A percentile compares a stretch with the other conserved stretches of the same genome.
Conservation (phyloP, 441 rosid species). For the Pelargonium australe region DNA sequence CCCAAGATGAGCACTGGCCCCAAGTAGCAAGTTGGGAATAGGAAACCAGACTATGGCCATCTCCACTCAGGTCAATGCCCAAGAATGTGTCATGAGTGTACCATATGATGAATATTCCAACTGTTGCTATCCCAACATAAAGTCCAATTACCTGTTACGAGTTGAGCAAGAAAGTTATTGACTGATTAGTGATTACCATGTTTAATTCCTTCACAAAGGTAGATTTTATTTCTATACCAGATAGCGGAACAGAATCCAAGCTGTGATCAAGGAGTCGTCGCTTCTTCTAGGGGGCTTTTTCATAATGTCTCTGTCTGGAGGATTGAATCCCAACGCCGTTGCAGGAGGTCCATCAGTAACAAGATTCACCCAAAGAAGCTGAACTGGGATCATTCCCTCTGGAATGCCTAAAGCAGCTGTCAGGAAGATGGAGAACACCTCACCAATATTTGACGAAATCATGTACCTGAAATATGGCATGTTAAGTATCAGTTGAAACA, state of each 20-base stretch:
- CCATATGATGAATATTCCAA: conserved; percentile 42
- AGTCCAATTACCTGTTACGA: conserved; percentile 36
- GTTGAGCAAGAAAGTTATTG: neutral
- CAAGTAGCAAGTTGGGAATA: conserved; percentile 40
- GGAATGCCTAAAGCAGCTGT: conserved; percentile 50
- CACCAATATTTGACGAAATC: conserved; percentile 52
- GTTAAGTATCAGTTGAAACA: no score
- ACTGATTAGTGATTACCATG: neutral
- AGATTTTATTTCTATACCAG: conserved; percentile 21
- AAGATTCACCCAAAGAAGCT: conserved; percentile 51
- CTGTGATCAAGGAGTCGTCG: conserved; percentile 35
- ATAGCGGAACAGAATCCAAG: conserved; percentile 48
- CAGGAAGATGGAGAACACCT: conserved; percentile 44
- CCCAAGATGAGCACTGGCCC: conserved; percentile 43
- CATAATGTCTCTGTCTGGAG: conserved; percentile 45
- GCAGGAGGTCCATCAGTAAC: conserved; percentile 53
- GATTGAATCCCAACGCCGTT: conserved; percentile 48
- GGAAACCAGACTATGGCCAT: conserved; percentile 37
- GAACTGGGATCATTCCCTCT: conserved; percentile 44
- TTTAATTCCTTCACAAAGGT: neutral
- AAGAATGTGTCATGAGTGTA: conserved; percentile 37
- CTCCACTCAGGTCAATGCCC: conserved; percentile 35
- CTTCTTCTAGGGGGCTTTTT: conserved; percentile 46
- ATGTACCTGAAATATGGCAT: conserved; percentile 32
- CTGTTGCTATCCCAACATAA: conserved; percentile 43